Base-by-base conservation (phyloP, 2,329 filamentous ascomycete genomes). In the Ampelomyces quisqualis region DNA sequence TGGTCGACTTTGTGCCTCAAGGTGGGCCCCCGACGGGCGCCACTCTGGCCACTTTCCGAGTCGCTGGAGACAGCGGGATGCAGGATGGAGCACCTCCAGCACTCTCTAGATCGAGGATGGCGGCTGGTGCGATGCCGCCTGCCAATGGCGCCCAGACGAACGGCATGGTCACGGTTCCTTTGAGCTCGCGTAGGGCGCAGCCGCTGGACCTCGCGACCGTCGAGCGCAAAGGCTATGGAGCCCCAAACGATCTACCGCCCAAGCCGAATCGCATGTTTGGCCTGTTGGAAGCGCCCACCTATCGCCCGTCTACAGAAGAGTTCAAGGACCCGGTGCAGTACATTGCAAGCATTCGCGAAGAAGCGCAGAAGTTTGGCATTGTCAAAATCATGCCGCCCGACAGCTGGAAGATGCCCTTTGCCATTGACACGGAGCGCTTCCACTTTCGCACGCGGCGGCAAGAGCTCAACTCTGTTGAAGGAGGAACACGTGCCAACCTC, bases 361-460 rank as follows among this genome's bases (percentile, higher is more conserved):
- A 96, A 65, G 93, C 88, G 17, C 81, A 78, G 53, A 82, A 90
- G 58, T 97, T 87, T 70, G 93, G 93, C 35, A 87, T 98, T 38
- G 90, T 90, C 78, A 95, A 96, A 70, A 88, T 98, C 48, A 87
- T 98, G 41, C 93, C 93, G 4, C 93, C 93, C 1, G 88, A 93
- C 49, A 83, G 79, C 22, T 98, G 93, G 93, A 91, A 94, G 60
- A 93, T 93, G 6, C 79, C 89, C 11, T 97, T 98, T 68, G 90
- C 90, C 29, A 94, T 98, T 62, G 90, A 98, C 65, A 97, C 91
- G 15, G 90, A 96, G 90, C 88, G 84, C 70, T 98, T 98, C 62
- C 93, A 98, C 69, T 98, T 98, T 65, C 84, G 90, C 52, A 98
- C 93, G 10, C 82, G 93, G 65, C 90, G 94, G 67, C 93, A 98